Conservation (phyloP, 2,329 filamentous ascomycete genomes). For the Blastomyces parvus region DNA sequence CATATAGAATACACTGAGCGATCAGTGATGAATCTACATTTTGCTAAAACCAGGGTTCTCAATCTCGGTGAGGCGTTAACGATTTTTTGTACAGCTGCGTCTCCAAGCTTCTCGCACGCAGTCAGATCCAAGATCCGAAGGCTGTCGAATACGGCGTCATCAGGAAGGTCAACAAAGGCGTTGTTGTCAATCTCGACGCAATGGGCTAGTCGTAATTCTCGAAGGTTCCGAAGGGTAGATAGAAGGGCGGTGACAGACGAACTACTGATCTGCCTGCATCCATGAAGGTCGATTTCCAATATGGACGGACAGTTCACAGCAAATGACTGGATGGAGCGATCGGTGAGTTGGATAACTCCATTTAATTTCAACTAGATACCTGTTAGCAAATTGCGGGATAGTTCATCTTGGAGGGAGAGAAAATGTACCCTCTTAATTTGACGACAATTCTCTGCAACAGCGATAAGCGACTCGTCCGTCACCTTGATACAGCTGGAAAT, state of each 20-base stretch:
- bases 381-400: slow-evolving; percentile 23
- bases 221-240: slow-evolving; percentile 67
- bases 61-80: slow-evolving; percentile 77
- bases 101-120: slow-evolving; percentile 72
- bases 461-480: slow-evolving; percentile 74
- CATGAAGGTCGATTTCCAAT: slow-evolving; percentile 89
- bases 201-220: slow-evolving; percentile 77
- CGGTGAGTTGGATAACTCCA: slow-evolving; percentile 74
- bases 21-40: slow-evolving; percentile 89
- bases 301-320: slow-evolving; percentile 84
- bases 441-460: slow-evolving; percentile 69
- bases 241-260: slow-evolving; percentile 74
- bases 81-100: slow-evolving; percentile 80
- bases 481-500: slow-evolving; percentile 77
- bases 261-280: slow-evolving; percentile 72
- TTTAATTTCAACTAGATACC: slow-evolving; percentile 74
- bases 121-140: slow-evolving; percentile 90
- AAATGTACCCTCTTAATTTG: slow-evolving; percentile 71
- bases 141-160: slow-evolving; percentile 64
- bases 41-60: slow-evolving; percentile 85
- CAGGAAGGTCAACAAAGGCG: slow-evolving; percentile 74
- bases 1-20: slow-evolving; percentile 78
- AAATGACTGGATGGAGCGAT: slow-evolving; percentile 73
- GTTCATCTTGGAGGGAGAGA: neutral
- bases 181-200: slow-evolving; percentile 75